phyloP scores from a whole-genome alignment of 371 early-diverging fungal genomes.

The Mucor plumbeus region DNA sequence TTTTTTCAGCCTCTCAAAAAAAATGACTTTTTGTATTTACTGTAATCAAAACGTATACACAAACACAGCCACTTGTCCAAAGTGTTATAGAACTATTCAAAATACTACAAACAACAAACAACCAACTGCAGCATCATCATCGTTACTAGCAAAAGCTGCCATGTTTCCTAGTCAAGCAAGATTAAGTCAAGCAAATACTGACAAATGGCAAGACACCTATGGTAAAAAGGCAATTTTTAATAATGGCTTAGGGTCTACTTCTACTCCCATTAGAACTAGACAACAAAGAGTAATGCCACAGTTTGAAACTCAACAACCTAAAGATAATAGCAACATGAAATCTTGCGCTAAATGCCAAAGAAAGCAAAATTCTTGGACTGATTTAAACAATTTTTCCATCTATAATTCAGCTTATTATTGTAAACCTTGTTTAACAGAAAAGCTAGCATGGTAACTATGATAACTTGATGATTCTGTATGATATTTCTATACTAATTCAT shows the following conservation, averaged over 20 bases:
- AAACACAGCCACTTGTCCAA: constrained; percentile 22
- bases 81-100: constrained; percentile 24
- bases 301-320: constrained; percentile 14
- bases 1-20: neutral
- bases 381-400: constrained; percentile 21
- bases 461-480: neutral
- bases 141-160: neutral
- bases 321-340: constrained; percentile 16
- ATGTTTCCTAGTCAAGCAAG: constrained; percentile 19
- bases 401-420: constrained; percentile 28
- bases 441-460: constrained; percentile 21
- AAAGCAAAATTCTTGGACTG: constrained; percentile 28
- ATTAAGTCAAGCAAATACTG: constrained; percentile 17
- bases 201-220: constrained; percentile 39
- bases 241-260: constrained; percentile 6
- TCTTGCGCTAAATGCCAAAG: constrained; percentile 20
- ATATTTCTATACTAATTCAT: neutral
- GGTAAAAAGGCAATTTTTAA: constrained; percentile 33
- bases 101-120: neutral
- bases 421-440: constrained; percentile 23
- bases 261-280: constrained; percentile 16
- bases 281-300: constrained; percentile 24
- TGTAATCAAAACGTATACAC: constrained; percentile 30
- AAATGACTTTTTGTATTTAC: constrained; percentile 34
- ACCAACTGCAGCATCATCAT: neutral